Conservation (phyloP, 148 eudicot genomes). For the Rhododendron henanense region DNA sequence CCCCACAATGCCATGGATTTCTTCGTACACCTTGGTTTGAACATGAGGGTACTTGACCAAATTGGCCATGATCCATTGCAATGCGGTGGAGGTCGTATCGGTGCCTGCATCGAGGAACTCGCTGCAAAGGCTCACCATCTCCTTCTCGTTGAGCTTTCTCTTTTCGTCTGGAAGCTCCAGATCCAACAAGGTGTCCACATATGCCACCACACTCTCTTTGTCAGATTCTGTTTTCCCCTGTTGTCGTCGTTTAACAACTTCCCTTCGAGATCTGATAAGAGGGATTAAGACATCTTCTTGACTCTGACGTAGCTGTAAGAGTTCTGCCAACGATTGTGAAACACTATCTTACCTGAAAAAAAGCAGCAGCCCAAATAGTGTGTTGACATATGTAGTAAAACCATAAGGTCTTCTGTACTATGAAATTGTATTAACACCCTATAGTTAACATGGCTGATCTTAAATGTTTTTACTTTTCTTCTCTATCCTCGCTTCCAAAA, state of each 20-base stretch:
- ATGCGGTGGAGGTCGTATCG: slow-evolving; percentile 62
- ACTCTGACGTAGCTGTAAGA: slow-evolving; percentile 24
- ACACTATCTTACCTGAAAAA: slow-evolving; percentile 34
- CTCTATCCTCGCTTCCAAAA: no score
- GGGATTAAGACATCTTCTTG: slow-evolving; percentile 43
- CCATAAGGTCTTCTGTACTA: no score
- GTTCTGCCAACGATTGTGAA: slow-evolving; percentile 55
- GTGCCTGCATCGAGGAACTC: slow-evolving; percentile 67
- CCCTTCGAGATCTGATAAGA: slow-evolving; percentile 38
- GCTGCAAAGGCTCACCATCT: slow-evolving; percentile 41
- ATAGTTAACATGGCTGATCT: no score
- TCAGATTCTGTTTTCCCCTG: not conserved
- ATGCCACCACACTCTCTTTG: slow-evolving; percentile 24
- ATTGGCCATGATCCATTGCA: slow-evolving; percentile 80
- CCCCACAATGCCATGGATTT: slow-evolving; percentile 37
- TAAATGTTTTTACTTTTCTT: no score
- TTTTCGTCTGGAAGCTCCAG: slow-evolving; percentile 45
- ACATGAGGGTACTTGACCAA: slow-evolving; percentile 49
- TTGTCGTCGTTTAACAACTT: slow-evolving; percentile 5
- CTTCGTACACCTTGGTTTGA: slow-evolving; percentile 56
- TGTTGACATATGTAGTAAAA: not conserved
- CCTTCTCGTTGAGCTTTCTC: slow-evolving; percentile 30
- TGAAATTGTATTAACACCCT: no score
- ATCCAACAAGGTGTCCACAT: slow-evolving; percentile 53
- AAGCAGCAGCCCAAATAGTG: not conserved